phyloP scores from a whole-genome alignment of 352 stramenopile species.

The Phytophthora crassamura region DNA sequence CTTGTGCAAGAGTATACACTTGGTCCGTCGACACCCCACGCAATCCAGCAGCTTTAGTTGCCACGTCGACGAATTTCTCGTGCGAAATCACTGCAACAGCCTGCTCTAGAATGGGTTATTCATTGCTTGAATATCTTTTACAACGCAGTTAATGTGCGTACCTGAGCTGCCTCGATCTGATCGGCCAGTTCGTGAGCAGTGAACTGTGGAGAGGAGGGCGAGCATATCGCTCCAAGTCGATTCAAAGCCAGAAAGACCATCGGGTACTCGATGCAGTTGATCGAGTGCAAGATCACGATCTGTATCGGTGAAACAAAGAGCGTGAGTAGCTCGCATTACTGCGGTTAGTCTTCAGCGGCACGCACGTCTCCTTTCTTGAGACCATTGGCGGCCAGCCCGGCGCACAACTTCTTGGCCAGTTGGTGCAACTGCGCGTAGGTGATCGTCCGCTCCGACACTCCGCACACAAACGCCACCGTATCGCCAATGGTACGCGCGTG shows the following conservation, averaged over 20 bases:
- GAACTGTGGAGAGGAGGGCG: constrained; percentile 40
- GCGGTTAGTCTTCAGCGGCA: neutral
- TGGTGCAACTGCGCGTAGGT: constrained; percentile 32
- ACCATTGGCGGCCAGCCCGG: constrained; percentile 38
- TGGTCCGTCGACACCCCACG: constrained; percentile 10
- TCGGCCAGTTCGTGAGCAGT: constrained; percentile 25
- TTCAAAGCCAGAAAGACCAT: constrained; percentile 45
- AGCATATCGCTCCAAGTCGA: constrained; percentile 39
- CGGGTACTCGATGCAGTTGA: constrained; percentile 55
- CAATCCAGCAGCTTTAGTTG: constrained; percentile 23
- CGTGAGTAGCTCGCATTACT: neutral
- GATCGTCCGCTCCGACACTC: constrained; percentile 35
- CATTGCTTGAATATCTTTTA: neutral
- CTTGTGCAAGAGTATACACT: constrained; percentile 31
- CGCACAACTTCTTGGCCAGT: constrained; percentile 25
- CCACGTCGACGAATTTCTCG: constrained; percentile 27
- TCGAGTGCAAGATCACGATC: constrained; percentile 38
- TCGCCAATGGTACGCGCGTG: constrained; percentile 29
- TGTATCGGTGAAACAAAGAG: constrained; percentile 3
- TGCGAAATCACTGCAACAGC: constrained; percentile 42
- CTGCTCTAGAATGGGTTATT: neutral
- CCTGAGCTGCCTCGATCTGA: constrained; percentile 37
- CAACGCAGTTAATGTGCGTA: neutral
- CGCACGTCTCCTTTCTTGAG: constrained; percentile 49
- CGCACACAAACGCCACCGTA: constrained; percentile 40